These are phyloP conservation scores for Capronia americana DNA, from an alignment of 2,329 filamentous ascomycete genomes.

Conservation along the genomic window DNA sequence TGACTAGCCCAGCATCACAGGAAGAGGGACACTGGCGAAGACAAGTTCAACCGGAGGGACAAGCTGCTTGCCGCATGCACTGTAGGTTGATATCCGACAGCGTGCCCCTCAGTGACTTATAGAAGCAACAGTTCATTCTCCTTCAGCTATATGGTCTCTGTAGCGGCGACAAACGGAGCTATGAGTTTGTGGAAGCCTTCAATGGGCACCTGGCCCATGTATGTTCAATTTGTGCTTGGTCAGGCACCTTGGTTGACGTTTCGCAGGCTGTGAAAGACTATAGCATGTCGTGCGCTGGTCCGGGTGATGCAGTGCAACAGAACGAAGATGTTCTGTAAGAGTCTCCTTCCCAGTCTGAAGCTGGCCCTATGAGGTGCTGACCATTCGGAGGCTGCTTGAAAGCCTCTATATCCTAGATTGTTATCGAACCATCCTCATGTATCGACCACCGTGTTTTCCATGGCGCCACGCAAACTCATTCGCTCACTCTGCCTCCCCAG, in stretches of 20 bases:
- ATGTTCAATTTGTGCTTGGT: neutral
- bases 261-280: slow-evolving; percentile 27
- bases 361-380: neutral
- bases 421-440: slow-evolving; percentile 27
- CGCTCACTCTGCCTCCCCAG: neutral
- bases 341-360: neutral
- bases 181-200: slow-evolving; percentile 31
- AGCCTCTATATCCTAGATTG: slow-evolving; percentile 29
- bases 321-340: slow-evolving; percentile 20
- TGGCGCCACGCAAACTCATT: slow-evolving; percentile 24
- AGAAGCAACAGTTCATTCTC: slow-evolving; percentile 20
- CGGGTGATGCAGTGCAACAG: slow-evolving; percentile 9
- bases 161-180: slow-evolving; percentile 30
- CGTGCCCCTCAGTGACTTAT: neutral
- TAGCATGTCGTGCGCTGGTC: slow-evolving; percentile 10
- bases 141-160: slow-evolving; percentile 29
- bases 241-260: neutral
- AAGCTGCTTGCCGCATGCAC: slow-evolving; percentile 22
- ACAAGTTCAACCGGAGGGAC: slow-evolving; percentile 7
- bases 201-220: slow-evolving; percentile 25
- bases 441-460: slow-evolving; percentile 21
- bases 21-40: slow-evolving; percentile 7
- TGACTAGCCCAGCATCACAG: slow-evolving; percentile 12
- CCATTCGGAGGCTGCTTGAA: slow-evolving; percentile 20
- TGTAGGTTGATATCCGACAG: neutral